phyloP scores from a whole-genome alignment of 2,329 filamentous ascomycete species.

The Arthrobotrys sinensis region DNA sequence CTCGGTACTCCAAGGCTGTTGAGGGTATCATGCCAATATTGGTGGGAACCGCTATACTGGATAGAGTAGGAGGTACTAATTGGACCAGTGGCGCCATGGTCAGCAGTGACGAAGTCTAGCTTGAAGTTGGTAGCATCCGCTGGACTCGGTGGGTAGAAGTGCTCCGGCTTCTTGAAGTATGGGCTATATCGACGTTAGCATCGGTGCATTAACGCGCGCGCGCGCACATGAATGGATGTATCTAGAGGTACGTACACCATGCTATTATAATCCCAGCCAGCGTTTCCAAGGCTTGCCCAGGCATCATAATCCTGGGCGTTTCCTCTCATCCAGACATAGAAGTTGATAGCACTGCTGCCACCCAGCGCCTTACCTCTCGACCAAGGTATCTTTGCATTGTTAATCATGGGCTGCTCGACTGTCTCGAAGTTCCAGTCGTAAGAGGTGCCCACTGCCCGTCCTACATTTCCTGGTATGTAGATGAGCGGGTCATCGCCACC shows the following conservation, averaged over 20 bases:
- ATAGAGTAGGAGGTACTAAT: slow-evolving; percentile 61
- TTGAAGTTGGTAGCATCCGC: slow-evolving; percentile 16
- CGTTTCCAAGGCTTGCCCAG: slow-evolving; percentile 74
- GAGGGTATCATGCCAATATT: slow-evolving; percentile 70
- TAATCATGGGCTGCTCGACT: slow-evolving; percentile 24
- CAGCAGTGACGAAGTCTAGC: slow-evolving; percentile 26
- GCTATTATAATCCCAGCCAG: slow-evolving; percentile 74
- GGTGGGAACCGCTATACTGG: slow-evolving; percentile 68
- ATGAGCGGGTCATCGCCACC: slow-evolving; percentile 42
- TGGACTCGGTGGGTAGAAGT: slow-evolving; percentile 33
- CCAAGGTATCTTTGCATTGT: slow-evolving; percentile 25
- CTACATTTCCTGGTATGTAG: slow-evolving; percentile 46
- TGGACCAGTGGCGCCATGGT: slow-evolving; percentile 55
- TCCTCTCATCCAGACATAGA: slow-evolving; percentile 67
- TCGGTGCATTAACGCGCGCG: neutral
- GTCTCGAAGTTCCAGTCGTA: slow-evolving; percentile 55
- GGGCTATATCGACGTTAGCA: slow-evolving; percentile 34
- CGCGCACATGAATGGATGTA: neutral
- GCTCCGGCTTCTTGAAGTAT: slow-evolving; percentile 61
- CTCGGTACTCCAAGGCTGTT: slow-evolving; percentile 67
- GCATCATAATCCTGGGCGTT: slow-evolving; percentile 71
- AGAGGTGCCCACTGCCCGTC: slow-evolving; percentile 37
- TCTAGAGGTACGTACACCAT: slow-evolving; percentile 65
- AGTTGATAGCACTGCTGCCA: slow-evolving; percentile 66
- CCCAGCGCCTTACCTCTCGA: slow-evolving; percentile 65